Evolutionary conservation across 805 yeast species (phyloP), one percentile per base, ranked within the genome.

Genomic region (Wickerhamiella musiphila): DNA sequence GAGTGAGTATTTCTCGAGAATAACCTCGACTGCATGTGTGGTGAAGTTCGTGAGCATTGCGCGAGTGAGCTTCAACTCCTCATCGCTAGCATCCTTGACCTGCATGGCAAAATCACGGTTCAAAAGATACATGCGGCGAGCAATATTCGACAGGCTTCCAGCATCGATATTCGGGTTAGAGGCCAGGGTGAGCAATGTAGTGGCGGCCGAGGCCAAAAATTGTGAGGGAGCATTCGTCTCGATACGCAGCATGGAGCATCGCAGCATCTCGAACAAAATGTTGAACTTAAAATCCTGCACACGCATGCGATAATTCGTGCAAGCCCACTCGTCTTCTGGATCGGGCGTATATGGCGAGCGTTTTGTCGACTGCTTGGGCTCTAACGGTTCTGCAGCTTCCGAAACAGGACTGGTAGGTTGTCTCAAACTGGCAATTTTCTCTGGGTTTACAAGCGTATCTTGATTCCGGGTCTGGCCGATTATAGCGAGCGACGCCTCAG

Each of bases 211-310:
- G 1, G 76, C 64, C 29, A 84, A 56, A 46, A 78, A 83, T 39
- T 77, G 68, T 1, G 93, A 77, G 6, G 95, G 94, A 46, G 74
- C 72, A 13, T 69, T 49, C 0, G 93, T 78, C 23, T 61, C 57
- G 38, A 81, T 73, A 36, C 73, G 58, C 40, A 65, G 67, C 44
- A 78, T 49, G 26, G 73, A 66, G 26, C 70, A 59, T 12, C 57
- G 61, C 33, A 78, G 54, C 33, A 82, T 58, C 54, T 83, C 93
- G 35, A 73, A 58, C 6, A 79, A 44, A 22, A 71, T 58, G 53
- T 78, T 78, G 39, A 78, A 58, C 52, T 75, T 68, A 31, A 82
- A 32, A 18, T 67, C 68, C 43, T 66, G 65, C 17, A 42, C 40
- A 16, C 40, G 44, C 7, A 23, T 23, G 4, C 4, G 12, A 18